Conservation (phyloP, 2,329 filamentous ascomycete species). For the Pyrenochaeta sp. region DNA sequence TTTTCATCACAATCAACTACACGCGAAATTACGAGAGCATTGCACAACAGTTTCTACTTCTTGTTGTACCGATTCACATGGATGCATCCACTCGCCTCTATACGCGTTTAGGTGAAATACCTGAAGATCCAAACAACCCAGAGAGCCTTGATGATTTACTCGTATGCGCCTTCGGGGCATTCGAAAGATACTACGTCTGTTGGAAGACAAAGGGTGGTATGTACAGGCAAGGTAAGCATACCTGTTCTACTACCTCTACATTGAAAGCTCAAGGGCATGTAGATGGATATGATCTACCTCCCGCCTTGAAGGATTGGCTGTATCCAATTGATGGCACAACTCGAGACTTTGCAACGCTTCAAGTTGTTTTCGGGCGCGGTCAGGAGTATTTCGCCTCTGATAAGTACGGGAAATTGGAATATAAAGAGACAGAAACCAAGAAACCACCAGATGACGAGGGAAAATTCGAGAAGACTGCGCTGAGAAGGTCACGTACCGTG, state of each 20-base stretch:
- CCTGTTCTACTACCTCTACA: neutral
- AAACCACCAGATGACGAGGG: conserved; percentile 23
- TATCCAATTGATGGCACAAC: conserved; percentile 38
- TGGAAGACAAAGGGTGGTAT: conserved; percentile 47
- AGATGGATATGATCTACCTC: conserved; percentile 48
- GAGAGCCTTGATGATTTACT: conserved; percentile 48
- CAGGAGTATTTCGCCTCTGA: conserved; percentile 52
- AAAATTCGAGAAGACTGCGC: conserved; percentile 25
- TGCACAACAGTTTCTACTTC: too few species aligned
- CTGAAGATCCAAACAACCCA: conserved; percentile 36
- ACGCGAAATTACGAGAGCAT: too few species aligned
- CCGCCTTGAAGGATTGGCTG: conserved; percentile 42
- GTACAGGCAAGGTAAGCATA: conserved; percentile 44
- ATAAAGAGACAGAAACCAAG: conserved; percentile 41
- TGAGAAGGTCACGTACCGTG: conserved; percentile 39
- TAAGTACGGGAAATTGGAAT: conserved; percentile 46
- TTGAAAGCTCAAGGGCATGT: neutral
- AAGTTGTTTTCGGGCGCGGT: conserved; percentile 49
- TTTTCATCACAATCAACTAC: too few species aligned
- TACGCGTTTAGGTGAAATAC: conserved; percentile 40
- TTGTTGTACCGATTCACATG: conserved; percentile 20
- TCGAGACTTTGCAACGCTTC: conserved; percentile 44
- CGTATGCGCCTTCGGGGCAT: conserved; percentile 50
- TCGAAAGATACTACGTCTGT: conserved; percentile 51
- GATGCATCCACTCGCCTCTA: conserved; percentile 41